Evolutionary conservation across 768 basidiomycete species (phyloP).

Genomic region (Auricularia auricula-judae): DNA sequence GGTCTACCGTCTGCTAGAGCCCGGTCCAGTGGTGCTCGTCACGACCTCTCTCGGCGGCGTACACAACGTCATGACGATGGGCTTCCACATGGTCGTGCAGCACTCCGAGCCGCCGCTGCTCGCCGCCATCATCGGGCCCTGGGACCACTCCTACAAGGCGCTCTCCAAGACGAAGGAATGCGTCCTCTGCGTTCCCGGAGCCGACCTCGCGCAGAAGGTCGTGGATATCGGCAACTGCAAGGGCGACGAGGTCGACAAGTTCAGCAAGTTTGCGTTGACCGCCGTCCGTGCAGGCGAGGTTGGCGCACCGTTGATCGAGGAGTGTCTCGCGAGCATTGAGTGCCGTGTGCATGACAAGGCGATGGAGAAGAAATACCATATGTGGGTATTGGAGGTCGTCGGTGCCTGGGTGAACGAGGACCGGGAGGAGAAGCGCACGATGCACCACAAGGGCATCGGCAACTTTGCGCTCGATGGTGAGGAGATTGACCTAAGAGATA

Average conservation of each 20-base stretch:
- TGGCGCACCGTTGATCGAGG: not conserved
- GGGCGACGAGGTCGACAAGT: slow-evolving; percentile 2
- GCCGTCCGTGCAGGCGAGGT: not conserved
- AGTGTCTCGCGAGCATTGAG: slow-evolving; percentile 2
- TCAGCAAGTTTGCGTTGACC: not conserved
- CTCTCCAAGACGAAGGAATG: slow-evolving; percentile 3
- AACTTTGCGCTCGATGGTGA: slow-evolving; percentile 4
- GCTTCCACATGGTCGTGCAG: slow-evolving; percentile 6
- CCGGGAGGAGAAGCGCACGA: slow-evolving; percentile 4
- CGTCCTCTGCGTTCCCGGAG: not conserved
- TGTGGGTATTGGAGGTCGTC: slow-evolving; percentile 2
- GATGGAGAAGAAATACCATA: not conserved
- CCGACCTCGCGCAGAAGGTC: slow-evolving; percentile 1
- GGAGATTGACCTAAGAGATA: slow-evolving; percentile 1
- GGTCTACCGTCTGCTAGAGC: slow-evolving; percentile 2
- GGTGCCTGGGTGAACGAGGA: not conserved
- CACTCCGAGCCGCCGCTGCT: slow-evolving; percentile 1
- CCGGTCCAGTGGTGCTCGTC: slow-evolving; percentile 2
- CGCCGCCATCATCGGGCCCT: not conserved
- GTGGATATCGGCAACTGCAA: slow-evolving; percentile 2
- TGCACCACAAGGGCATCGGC: slow-evolving; percentile 2
- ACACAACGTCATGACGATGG: slow-evolving; percentile 2
- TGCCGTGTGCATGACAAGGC: not conserved
- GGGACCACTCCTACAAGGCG: slow-evolving; percentile 3
- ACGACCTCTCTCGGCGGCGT: not conserved